Evolutionary conservation across 2,329 filamentous ascomycete genomes (phyloP).

Genomic region (Stagonosporopsis tanaceti): DNA sequence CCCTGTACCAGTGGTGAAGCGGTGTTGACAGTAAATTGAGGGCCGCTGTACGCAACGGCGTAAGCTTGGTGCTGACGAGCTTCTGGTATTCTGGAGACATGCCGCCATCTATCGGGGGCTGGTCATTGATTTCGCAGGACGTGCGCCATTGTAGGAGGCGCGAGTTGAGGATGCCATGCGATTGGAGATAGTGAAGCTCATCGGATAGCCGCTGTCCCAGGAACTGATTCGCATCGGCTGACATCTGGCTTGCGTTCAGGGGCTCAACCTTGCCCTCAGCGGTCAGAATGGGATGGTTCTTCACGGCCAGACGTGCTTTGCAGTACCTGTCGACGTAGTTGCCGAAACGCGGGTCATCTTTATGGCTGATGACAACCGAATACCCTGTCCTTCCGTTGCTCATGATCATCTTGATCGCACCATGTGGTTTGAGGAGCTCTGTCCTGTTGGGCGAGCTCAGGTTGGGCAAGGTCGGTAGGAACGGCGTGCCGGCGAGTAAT

Average conservation of each 20-base stretch:
- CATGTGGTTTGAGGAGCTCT: slow-evolving; percentile 69
- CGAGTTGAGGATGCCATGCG: slow-evolving; percentile 79
- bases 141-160: slow-evolving; percentile 84
- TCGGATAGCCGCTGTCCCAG: slow-evolving; percentile 88
- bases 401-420: slow-evolving; percentile 80
- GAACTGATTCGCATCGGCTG: slow-evolving; percentile 86
- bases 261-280: slow-evolving; percentile 79
- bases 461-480: slow-evolving; percentile 80
- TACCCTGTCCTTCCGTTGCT: slow-evolving; percentile 72
- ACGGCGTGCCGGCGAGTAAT: slow-evolving; percentile 82
- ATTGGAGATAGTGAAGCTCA: slow-evolving; percentile 90
- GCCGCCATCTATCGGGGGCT: slow-evolving; percentile 85
- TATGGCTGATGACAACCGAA: slow-evolving; percentile 77
- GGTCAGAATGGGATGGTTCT: slow-evolving; percentile 85
- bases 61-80: slow-evolving; percentile 77
- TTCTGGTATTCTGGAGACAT: slow-evolving; percentile 81
- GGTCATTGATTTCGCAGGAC: slow-evolving; percentile 77
- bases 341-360: slow-evolving; percentile 76
- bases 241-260: slow-evolving; percentile 75
- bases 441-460: slow-evolving; percentile 68
- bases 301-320: slow-evolving; percentile 82
- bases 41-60: slow-evolving; percentile 76
- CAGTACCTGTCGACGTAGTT: slow-evolving; percentile 87
- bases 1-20: slow-evolving; percentile 83
- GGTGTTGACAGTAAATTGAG: slow-evolving; percentile 80